A percentile compares a stretch with the other conserved stretches of the same genome.
These are phyloP conservation scores for Mucor velutinosus DNA, from an alignment of 371 early-diverging fungal genomes.

Conservation along the genomic window DNA sequence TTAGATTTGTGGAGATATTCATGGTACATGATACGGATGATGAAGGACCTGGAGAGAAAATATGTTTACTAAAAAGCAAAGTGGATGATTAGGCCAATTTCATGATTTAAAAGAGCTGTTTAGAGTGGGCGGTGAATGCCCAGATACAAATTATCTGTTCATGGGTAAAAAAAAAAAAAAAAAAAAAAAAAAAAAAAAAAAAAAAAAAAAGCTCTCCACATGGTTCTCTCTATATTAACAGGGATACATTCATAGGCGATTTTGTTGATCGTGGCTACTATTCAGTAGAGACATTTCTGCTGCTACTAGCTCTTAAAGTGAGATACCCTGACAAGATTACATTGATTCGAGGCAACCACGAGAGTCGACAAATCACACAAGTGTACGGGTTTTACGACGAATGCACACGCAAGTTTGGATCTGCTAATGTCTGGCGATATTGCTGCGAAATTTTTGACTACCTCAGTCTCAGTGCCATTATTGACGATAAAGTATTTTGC, in stretches of 20 bases:
- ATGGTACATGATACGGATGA: slow-evolving; percentile 65
- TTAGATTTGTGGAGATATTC: slow-evolving; percentile 98
- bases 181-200: too few relatives aligned
- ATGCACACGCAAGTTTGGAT: slow-evolving; percentile 97
- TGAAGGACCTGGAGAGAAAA: not conserved
- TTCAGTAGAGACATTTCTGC: slow-evolving; percentile 97
- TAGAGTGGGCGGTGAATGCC: slow-evolving; percentile 94
- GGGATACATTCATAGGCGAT: slow-evolving; percentile 70
- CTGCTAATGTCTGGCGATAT: slow-evolving; percentile 95
- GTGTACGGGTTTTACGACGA: slow-evolving; percentile 99
- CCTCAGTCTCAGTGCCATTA: slow-evolving; percentile 92
- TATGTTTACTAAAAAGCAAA: too few relatives aligned
- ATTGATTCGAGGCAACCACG: slow-evolving; percentile 99
- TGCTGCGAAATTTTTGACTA: slow-evolving; percentile 99
- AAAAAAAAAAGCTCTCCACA: too few relatives aligned
- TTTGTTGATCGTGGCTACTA: slow-evolving; percentile 99
- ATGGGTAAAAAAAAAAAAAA: slow-evolving; percentile 72
- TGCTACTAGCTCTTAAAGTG: slow-evolving; percentile 97
- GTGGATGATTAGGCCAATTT: slow-evolving; percentile 75
- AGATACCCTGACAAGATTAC: slow-evolving; percentile 96
- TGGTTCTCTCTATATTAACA: not conserved
- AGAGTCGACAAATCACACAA: slow-evolving; percentile 97
- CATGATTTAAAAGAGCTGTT: slow-evolving; percentile 97
- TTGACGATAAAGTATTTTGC: slow-evolving; percentile 94
- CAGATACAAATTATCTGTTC: slow-evolving; percentile 96